These are phyloP conservation scores for Juglanconis juglandina DNA, from an alignment of 2,329 filamentous ascomycete genomes.

Conservation along the genomic window DNA sequence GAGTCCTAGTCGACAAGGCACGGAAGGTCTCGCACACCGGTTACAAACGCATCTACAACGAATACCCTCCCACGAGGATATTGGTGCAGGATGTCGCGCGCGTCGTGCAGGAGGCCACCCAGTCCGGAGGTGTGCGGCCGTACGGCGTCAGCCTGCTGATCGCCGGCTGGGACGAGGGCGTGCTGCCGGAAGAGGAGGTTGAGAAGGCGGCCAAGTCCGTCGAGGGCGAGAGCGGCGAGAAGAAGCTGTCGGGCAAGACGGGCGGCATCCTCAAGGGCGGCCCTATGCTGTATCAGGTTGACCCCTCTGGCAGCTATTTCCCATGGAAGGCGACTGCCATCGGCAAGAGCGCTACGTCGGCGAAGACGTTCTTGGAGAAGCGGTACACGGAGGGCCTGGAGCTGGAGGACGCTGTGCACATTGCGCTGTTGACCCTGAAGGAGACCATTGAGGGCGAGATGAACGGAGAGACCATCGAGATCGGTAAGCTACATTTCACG, in stretches of 20 bases:
- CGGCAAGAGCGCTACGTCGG: conserved; percentile 95
- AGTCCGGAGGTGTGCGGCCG: conserved; percentile 93
- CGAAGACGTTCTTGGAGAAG: conserved; percentile 99
- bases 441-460: conserved; percentile 99
- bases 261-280: conserved; percentile 94
- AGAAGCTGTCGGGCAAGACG: conserved; percentile 79
- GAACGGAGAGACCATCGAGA: conserved; percentile 98
- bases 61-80: conserved; percentile 99
- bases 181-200: conserved; percentile 77
- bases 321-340: conserved; percentile 99
- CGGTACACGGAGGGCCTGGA: conserved; percentile 95
- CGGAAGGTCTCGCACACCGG: conserved; percentile 96
- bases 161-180: conserved; percentile 96
- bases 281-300: conserved; percentile 96
- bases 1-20: conserved; percentile 94
- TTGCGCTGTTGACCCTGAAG: conserved; percentile 93
- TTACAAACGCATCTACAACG: conserved; percentile 99
- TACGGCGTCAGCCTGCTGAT: conserved; percentile 95
- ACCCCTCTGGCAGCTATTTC: conserved; percentile 98
- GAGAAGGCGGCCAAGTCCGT: conserved; percentile 53
- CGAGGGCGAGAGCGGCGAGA: conserved; percentile 59
- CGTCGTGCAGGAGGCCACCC: conserved; percentile 98
- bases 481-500: conserved; percentile 59
- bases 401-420: conserved; percentile 97
- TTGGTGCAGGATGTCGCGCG: conserved; percentile 96